Evolutionary conservation across 164 flowering plant genomes (phyloP).

Genomic region (Malania oleifera): DNA sequence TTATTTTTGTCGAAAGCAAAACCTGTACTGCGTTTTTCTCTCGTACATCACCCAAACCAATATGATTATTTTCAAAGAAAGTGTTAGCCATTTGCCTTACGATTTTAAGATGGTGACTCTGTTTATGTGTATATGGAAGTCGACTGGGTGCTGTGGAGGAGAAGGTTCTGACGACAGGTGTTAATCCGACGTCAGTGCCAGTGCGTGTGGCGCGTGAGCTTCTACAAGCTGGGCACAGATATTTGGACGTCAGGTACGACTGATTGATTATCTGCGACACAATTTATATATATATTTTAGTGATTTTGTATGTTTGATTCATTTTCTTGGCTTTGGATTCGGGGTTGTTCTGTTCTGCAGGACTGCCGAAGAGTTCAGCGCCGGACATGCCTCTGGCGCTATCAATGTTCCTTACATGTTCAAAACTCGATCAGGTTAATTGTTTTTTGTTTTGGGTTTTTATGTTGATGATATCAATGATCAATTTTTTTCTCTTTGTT

Average conservation of each 20-base stretch:
- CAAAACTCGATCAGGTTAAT: conserved; percentile 70
- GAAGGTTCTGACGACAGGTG: conserved; percentile 32
- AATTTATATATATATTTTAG: no score
- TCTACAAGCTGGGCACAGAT: conserved; percentile 81
- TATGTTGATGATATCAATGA: no score
- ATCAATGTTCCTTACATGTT: conserved; percentile 79
- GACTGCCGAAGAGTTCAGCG: conserved; percentile 76
- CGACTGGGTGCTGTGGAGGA: conserved; percentile 32
- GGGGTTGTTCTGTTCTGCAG: conserved; percentile 27
- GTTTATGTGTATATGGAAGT: conserved; percentile 14
- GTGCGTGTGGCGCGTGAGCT: conserved; percentile 87
- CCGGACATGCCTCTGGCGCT: conserved; percentile 77
- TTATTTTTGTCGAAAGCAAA: background rate
- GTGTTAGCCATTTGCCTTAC: no score
- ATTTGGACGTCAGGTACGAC: conserved; percentile 74
- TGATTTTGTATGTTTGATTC: background rate
- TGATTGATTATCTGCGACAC: no score
- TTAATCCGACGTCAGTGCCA: conserved; percentile 68
- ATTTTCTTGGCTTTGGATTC: background rate
- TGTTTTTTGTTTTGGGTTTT: no score
- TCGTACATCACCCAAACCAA: background rate
- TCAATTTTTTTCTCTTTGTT: background rate
- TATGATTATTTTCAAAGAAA: background rate
- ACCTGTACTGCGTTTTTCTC: background rate
- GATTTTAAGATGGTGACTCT: background rate